A percentile compares a stretch with the other conserved stretches of the same genome.
Conservation (phyloP, 2,329 filamentous ascomycete genomes). For the Neopestalotiopsis sp. region DNA sequence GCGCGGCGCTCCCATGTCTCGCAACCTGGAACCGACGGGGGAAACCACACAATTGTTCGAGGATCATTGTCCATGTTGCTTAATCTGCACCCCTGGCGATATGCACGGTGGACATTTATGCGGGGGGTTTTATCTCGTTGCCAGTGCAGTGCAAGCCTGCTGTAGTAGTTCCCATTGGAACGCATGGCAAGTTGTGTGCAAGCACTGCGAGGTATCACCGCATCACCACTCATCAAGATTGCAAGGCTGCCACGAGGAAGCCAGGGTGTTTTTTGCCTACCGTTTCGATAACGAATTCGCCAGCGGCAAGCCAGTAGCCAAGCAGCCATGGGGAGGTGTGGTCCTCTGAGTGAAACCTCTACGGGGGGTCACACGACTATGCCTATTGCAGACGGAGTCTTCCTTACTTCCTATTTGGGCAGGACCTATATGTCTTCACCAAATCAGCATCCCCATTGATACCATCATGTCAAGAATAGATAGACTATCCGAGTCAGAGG, state of each 20-base stretch:
- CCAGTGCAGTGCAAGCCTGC: no score
- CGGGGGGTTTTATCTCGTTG: background rate
- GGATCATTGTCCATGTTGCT: background rate
- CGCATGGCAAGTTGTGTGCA: background rate
- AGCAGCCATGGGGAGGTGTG: background rate
- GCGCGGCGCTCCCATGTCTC: background rate
- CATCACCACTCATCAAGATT: background rate
- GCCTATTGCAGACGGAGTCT: background rate
- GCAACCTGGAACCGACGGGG: background rate
- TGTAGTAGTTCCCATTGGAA: no score
- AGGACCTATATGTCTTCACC: conserved; percentile 3
- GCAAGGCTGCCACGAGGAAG: background rate
- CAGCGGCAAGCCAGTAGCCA: background rate
- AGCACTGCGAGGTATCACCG: background rate
- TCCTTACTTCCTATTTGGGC: conserved; percentile 2
- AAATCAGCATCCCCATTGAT: conserved; percentile 4
- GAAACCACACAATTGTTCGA: background rate
- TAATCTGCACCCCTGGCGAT: background rate
- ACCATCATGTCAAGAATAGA: background rate
- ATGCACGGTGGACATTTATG: background rate
- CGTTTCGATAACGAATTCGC: background rate
- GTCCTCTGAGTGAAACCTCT: background rate
- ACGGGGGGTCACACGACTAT: background rate
- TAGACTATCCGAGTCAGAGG: no score
- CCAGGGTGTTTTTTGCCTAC: background rate